A percentile compares a stretch with the other conserved stretches of the same genome.
These are phyloP conservation scores for Borealophlyctis nickersoniae DNA, from an alignment of 192 early-diverging fungal genomes.

Conservation along the genomic window DNA sequence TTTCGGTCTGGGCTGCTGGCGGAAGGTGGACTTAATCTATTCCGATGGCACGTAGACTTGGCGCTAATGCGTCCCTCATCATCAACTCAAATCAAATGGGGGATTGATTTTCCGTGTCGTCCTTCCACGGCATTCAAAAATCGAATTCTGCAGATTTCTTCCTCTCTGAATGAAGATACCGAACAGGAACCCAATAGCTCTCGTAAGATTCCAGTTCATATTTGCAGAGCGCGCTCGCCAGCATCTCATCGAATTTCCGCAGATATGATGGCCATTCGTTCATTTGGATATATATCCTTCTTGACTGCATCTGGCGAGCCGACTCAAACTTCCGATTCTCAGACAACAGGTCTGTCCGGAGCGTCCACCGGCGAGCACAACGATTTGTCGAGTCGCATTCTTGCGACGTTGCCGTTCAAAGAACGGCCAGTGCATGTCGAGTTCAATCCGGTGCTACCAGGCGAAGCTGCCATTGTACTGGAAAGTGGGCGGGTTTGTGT, in stretches of 20 bases:
- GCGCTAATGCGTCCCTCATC: background rate
- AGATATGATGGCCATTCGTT: background rate
- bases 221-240: background rate
- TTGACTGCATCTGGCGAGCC: background rate
- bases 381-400: background rate
- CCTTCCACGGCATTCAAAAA: no score
- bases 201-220: no score
- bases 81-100: background rate
- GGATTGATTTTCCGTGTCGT: no score
- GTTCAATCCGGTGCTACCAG: constrained; percentile 13
- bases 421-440: constrained; percentile 18
- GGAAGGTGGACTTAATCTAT: background rate
- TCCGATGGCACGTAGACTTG: background rate
- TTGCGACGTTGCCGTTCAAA: background rate
- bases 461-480: constrained; percentile 15
- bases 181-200: no score
- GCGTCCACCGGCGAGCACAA: no score
- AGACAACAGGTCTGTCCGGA: no score
- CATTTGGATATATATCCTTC: background rate
- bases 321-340: background rate
- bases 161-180: no score
- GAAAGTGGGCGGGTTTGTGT: constrained; percentile 17
- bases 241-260: background rate
- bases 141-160: no score
- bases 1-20: background rate